Conservation (phyloP, 805 yeast species). For the Saturnispora sekii region DNA sequence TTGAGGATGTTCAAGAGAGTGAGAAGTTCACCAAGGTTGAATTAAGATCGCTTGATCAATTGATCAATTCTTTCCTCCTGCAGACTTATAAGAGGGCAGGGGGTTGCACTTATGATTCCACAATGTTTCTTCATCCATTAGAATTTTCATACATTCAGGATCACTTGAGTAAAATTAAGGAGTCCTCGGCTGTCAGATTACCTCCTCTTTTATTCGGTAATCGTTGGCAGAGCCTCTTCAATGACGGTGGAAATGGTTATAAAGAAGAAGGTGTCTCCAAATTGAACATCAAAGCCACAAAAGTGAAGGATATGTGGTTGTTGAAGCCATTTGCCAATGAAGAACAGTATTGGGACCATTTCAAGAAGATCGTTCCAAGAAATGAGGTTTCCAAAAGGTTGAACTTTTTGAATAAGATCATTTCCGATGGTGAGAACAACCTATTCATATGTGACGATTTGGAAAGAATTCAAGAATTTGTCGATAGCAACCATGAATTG, state of each 20-base stretch:
- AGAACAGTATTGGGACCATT: constrained; percentile 14
- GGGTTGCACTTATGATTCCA: constrained; percentile 11
- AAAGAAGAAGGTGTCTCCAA: not conserved
- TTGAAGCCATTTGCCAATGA: constrained; percentile 14
- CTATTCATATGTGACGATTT: constrained; percentile 15
- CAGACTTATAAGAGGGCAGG: constrained; percentile 15
- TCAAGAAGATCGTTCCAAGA: constrained; percentile 15
- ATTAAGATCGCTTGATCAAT: constrained; percentile 11
- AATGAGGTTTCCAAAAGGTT: constrained; percentile 12
- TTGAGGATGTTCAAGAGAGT: constrained; percentile 8
- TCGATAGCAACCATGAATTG: constrained; percentile 4
- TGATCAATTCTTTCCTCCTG: constrained; percentile 15
- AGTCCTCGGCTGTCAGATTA: constrained; percentile 6
- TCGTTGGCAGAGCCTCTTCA: constrained; percentile 11
- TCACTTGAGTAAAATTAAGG: constrained; percentile 8
- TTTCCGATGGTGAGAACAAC: constrained; percentile 19
- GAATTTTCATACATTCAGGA: constrained; percentile 19
- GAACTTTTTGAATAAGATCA: constrained; percentile 14
- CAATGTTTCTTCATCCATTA: constrained; percentile 18
- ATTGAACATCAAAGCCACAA: constrained; percentile 10
- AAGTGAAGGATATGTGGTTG: constrained; percentile 10
- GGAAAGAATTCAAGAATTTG: constrained; percentile 7
- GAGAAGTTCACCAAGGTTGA: constrained; percentile 4
- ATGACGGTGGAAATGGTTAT: not conserved
- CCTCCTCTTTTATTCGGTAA: constrained; percentile 15